Conservation (phyloP, 1,284 basidiomycete genomes). For the Abortiporus biennis region DNA sequence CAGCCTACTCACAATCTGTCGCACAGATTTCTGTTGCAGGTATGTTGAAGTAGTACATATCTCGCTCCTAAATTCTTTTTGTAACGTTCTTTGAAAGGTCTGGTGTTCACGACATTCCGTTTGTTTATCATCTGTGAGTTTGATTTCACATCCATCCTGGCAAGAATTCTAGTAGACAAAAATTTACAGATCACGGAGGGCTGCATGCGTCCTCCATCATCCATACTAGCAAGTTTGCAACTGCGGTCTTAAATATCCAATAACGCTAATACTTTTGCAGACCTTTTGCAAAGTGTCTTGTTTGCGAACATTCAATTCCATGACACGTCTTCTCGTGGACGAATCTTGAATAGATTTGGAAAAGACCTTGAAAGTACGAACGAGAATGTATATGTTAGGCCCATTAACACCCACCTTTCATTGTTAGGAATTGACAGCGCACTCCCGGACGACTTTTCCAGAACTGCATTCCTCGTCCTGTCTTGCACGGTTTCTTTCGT, state of each 20-base stretch:
- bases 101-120: slow-evolving; percentile 59
- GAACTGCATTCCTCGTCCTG: slow-evolving; percentile 59
- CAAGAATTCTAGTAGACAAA: too few relatives aligned
- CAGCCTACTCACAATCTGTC: too few relatives aligned
- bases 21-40: too few relatives aligned
- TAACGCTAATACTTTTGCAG: background rate
- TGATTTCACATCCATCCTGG: too few relatives aligned
- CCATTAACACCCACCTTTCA: too few relatives aligned
- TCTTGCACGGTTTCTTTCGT: slow-evolving; percentile 50
- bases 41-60: too few relatives aligned
- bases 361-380: slow-evolving; percentile 95
- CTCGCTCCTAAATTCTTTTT: background rate
- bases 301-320: slow-evolving; percentile 93
- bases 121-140: slow-evolving; percentile 62
- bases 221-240: slow-evolving; percentile 50
- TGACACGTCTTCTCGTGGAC: slow-evolving; percentile 85
- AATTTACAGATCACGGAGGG: slow-evolving; percentile 54
- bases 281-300: slow-evolving; percentile 76
- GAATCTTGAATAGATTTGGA: slow-evolving; percentile 85
- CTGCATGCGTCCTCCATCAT: slow-evolving; percentile 66
- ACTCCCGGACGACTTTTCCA: slow-evolving; percentile 82
- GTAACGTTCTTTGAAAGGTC: slow-evolving; percentile 35
- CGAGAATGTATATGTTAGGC: too few relatives aligned
- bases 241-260: background rate
- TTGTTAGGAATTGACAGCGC: slow-evolving; percentile 87